phyloP scores from a whole-genome alignment of 768 basidiomycete genomes.

The Tephrocybe rancida region DNA sequence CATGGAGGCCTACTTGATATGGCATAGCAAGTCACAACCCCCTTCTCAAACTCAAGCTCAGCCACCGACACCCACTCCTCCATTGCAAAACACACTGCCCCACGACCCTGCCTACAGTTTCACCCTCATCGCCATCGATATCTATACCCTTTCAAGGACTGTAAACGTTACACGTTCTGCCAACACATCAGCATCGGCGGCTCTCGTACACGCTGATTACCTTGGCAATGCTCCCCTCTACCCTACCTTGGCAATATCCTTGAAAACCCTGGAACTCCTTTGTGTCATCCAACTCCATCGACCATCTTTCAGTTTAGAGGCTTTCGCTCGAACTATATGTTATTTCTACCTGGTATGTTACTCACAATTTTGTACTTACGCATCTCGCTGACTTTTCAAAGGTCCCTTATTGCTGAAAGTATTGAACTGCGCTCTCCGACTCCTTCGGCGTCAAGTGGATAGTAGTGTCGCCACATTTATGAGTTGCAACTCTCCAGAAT shows the following conservation, averaged over 20 bases:
- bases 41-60: neutral
- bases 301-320: conserved; percentile 25
- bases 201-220: conserved; percentile 21
- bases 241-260: conserved; percentile 22
- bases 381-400: neutral
- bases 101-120: conserved; percentile 2
- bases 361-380: neutral
- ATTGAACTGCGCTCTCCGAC: conserved; percentile 26
- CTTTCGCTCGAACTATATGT: conserved; percentile 25
- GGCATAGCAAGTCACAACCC: neutral
- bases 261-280: conserved; percentile 25
- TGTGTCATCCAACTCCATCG: conserved; percentile 13
- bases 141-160: conserved; percentile 12
- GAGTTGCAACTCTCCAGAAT: conserved; percentile 28
- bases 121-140: conserved; percentile 15
- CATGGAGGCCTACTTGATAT: conserved; percentile 1
- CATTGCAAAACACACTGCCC: neutral
- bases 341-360: conserved; percentile 20
- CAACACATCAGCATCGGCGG: conserved; percentile 1
- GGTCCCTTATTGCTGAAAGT: conserved; percentile 21
- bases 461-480: conserved; percentile 23
- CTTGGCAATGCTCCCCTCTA: conserved; percentile 14
- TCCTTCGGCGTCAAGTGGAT: conserved; percentile 32
- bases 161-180: conserved; percentile 5
- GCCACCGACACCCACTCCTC: neutral